Conservation (phyloP, 306 rosid genomes). For the Glycyrrhiza uralensis region DNA sequence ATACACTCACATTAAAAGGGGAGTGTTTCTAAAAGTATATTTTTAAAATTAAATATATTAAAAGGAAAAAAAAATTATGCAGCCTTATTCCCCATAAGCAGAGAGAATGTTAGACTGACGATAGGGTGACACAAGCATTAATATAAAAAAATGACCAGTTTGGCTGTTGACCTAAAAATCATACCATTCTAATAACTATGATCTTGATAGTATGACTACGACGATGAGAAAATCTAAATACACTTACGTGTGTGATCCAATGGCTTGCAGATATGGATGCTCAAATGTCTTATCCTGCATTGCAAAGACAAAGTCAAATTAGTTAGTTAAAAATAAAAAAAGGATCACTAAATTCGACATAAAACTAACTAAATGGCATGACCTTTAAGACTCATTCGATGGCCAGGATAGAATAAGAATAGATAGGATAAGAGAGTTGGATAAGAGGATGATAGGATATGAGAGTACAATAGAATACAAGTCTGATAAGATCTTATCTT, state of each 20-base stretch:
- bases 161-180: background rate
- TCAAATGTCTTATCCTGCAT: slow-evolving; percentile 93
- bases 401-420: no score
- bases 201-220: slow-evolving; percentile 3
- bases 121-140: background rate
- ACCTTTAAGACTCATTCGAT: no score
- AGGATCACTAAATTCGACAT: background rate
- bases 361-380: background rate
- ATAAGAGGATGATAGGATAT: no score
- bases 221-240: background rate
- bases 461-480: no score
- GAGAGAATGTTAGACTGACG: background rate
- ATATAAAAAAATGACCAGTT: background rate
- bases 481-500: no score
- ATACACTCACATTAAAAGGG: background rate
- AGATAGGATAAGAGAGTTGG: no score
- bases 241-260: slow-evolving; percentile 90
- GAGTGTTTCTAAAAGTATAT: background rate
- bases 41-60: background rate
- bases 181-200: slow-evolving; percentile 17
- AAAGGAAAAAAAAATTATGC: no score
- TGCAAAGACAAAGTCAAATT: slow-evolving; percentile 21
- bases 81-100: background rate
- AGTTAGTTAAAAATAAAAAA: background rate
- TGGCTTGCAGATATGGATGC: slow-evolving; percentile 84